Conservation (phyloP, 2,329 filamentous ascomycete species). For the Neospermospora avenae region DNA sequence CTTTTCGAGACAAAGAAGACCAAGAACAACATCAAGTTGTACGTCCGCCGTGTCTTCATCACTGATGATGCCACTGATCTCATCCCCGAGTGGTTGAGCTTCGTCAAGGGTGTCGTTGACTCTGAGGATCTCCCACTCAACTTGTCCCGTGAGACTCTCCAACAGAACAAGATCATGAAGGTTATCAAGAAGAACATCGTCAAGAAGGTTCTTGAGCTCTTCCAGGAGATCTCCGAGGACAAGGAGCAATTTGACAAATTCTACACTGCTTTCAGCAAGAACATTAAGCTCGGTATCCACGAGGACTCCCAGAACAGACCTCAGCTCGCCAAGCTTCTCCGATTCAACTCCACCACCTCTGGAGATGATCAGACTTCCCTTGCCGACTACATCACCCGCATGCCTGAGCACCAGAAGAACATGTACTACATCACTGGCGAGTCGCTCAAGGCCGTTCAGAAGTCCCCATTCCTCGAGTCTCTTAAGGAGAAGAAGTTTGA, state of each 20-base stretch:
- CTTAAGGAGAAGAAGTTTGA: slow-evolving; percentile 99
- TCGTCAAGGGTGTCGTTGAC: slow-evolving; percentile 99
- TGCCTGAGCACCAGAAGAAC: slow-evolving; percentile 99
- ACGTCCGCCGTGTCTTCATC: slow-evolving; percentile 99
- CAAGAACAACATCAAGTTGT: slow-evolving; percentile 99
- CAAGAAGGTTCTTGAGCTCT: slow-evolving; percentile 99
- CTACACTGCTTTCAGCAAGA: slow-evolving; percentile 99
- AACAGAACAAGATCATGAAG: slow-evolving; percentile 99
- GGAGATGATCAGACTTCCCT: slow-evolving; percentile 94
- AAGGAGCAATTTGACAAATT: slow-evolving; percentile 99
- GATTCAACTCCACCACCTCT: slow-evolving; percentile 99
- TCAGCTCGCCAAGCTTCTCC: slow-evolving; percentile 92
- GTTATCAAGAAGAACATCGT: slow-evolving; percentile 99
- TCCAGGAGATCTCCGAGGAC: slow-evolving; percentile 98
- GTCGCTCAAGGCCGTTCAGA: slow-evolving; percentile 95
- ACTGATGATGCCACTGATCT: slow-evolving; percentile 98
- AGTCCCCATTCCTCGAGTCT: slow-evolving; percentile 98
- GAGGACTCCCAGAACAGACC: slow-evolving; percentile 98
- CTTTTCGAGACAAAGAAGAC: slow-evolving; percentile 99
- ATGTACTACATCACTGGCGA: slow-evolving; percentile 99
- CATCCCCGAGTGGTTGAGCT: slow-evolving; percentile 98
- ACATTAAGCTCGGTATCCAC: slow-evolving; percentile 99
- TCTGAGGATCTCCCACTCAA: slow-evolving; percentile 99
- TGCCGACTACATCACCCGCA: slow-evolving; percentile 96
- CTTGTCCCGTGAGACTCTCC: slow-evolving; percentile 98